phyloP scores from a whole-genome alignment of 805 yeast species.

The Starmerella davenportii region DNA sequence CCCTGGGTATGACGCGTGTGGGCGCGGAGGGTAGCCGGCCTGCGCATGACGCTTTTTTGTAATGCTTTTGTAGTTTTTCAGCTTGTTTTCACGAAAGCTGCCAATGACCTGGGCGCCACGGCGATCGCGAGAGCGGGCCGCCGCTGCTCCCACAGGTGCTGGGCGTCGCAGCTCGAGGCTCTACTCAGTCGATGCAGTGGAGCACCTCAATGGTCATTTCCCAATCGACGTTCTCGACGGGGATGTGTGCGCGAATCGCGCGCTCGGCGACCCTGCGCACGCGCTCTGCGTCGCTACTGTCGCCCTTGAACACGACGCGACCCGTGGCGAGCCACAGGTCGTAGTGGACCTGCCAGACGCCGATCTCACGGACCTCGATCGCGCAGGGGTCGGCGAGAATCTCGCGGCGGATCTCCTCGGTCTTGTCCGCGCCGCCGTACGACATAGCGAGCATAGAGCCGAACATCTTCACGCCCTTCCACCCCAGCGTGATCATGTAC shows the following conservation, averaged over 20 bases:
- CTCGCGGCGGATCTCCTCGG: constrained; percentile 16
- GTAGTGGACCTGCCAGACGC: constrained; percentile 30
- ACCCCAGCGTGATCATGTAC: constrained; percentile 27
- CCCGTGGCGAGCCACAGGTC: constrained; percentile 27
- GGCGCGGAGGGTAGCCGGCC: no score
- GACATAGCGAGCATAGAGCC: constrained; percentile 30
- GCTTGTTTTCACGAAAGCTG: no score
- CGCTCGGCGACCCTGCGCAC: constrained; percentile 20
- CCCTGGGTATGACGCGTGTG: no score
- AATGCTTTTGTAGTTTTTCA: no score
- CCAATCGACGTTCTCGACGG: constrained; percentile 19
- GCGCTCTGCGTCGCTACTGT: constrained; percentile 20
- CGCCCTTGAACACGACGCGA: constrained; percentile 22
- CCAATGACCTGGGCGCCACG: no score
- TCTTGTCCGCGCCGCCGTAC: constrained; percentile 24
- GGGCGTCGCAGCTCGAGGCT: no score
- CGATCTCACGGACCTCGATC: constrained; percentile 19
- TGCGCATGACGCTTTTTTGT: no score
- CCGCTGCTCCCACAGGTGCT: no score
- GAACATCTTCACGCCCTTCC: constrained; percentile 25
- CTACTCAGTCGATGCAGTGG: no score
- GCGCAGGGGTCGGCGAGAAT: constrained; percentile 20
- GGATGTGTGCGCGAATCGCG: constrained; percentile 17
- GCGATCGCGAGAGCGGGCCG: no score
- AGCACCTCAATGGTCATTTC: constrained; percentile 24